Evolutionary conservation across 2,329 filamentous ascomycete genomes (phyloP).

Genomic region (Trichoderma sp.): DNA sequence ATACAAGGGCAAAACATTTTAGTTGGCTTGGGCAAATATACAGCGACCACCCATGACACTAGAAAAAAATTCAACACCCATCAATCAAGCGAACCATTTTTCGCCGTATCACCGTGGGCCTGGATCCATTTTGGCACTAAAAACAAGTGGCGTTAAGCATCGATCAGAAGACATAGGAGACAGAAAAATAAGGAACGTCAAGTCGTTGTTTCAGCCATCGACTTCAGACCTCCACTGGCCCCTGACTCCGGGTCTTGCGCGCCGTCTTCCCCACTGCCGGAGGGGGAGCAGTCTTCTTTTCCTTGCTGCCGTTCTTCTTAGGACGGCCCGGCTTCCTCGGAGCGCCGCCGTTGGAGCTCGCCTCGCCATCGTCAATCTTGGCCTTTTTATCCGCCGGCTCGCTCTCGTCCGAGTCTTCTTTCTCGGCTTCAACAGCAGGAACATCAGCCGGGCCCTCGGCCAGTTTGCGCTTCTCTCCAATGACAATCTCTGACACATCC

Average conservation of each 20-base stretch:
- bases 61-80: slow-evolving; percentile 4
- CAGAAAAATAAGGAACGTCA: background rate
- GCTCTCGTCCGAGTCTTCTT: slow-evolving; percentile 34
- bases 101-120: slow-evolving; percentile 12
- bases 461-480: slow-evolving; percentile 46
- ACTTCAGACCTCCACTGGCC: slow-evolving; percentile 37
- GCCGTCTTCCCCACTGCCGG: slow-evolving; percentile 41
- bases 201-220: background rate
- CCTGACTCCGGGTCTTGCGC: slow-evolving; percentile 48
- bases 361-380: slow-evolving; percentile 40
- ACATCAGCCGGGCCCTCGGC: slow-evolving; percentile 32
- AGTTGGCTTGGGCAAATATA: slow-evolving; percentile 5
- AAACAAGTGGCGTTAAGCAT: background rate
- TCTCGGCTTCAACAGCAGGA: slow-evolving; percentile 29
- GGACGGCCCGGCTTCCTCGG: slow-evolving; percentile 34
- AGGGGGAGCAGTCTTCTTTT: slow-evolving; percentile 38
- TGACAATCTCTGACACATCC: slow-evolving; percentile 24
- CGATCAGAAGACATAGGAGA: background rate
- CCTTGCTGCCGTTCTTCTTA: slow-evolving; percentile 44
- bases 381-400: slow-evolving; percentile 45
- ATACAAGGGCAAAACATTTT: slow-evolving; percentile 9
- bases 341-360: slow-evolving; percentile 28
- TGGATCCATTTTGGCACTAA: slow-evolving; percentile 7
- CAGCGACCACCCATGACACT: background rate
- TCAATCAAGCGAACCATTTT: slow-evolving; percentile 13